Evolutionary conservation across 176 grass and related monocot species (phyloP).

Genomic region (Hyparrhenia diplandra): DNA sequence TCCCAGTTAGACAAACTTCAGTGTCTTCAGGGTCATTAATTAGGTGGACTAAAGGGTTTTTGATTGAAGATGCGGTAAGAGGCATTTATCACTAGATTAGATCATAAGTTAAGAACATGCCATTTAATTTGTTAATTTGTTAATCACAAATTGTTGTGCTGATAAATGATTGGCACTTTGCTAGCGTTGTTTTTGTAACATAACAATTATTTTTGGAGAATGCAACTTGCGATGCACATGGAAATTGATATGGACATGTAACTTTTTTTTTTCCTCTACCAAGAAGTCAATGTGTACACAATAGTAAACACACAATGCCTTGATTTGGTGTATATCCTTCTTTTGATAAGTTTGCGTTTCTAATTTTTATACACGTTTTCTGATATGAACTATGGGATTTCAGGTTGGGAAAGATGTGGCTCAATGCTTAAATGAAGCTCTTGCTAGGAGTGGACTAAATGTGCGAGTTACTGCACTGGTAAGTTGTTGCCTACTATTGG

Average conservation of each 20-base stretch:
- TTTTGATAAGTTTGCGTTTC: neutral
- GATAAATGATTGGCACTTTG: neutral
- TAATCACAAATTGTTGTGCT: neutral
- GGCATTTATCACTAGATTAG: neutral
- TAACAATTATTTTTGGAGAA: neutral
- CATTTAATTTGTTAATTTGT: neutral
- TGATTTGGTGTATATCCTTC: neutral
- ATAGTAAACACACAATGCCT: neutral
- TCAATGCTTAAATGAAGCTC: conserved; percentile 74
- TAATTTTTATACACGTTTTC: neutral
- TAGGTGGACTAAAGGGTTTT: conserved; percentile 90
- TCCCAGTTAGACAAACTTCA: conserved; percentile 86
- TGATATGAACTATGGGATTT: conserved; percentile 22
- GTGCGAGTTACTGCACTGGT: conserved; percentile 75
- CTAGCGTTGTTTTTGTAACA: neutral
- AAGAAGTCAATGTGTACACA: neutral
- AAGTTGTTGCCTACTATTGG: conserved; percentile 18
- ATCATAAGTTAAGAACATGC: neutral
- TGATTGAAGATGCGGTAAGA: conserved; percentile 75
- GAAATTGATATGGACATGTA: neutral
- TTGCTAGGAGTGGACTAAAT: conserved; percentile 62
- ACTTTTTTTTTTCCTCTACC: neutral
- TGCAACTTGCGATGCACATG: neutral
- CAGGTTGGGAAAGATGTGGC: conserved; percentile 77
- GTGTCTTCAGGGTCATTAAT: conserved; percentile 84